phyloP scores from a whole-genome alignment of 75 land plant genomes.

The Picea glauca region DNA sequence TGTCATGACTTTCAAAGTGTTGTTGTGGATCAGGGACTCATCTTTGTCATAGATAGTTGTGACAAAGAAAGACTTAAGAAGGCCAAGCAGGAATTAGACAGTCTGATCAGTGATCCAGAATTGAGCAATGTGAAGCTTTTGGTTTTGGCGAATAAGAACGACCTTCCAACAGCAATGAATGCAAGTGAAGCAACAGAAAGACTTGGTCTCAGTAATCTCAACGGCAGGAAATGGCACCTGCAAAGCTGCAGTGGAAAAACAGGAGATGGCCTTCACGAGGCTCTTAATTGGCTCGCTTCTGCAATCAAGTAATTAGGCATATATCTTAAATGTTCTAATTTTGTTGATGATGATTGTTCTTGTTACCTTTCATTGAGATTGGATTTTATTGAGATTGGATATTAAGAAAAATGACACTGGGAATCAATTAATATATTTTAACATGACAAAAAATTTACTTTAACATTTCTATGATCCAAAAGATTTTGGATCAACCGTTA shows the following conservation, averaged over 20 bases:
- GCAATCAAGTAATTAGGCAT: constrained; percentile 12
- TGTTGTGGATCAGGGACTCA: constrained; percentile 23
- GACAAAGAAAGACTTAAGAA: constrained; percentile 30
- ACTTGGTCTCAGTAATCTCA: constrained; percentile 11
- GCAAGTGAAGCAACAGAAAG: constrained; percentile 16
- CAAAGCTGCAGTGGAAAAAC: constrained; percentile 21
- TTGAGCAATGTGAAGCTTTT: constrained; percentile 13
- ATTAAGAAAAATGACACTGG: too few species aligned
- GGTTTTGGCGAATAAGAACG: constrained; percentile 29
- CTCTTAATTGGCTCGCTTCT: constrained; percentile 35
- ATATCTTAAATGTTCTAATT: neutral
- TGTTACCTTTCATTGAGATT: neutral
- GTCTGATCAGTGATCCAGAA: constrained; percentile 20
- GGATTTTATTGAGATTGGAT: neutral
- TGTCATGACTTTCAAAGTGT: too few species aligned
- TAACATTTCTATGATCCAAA: neutral
- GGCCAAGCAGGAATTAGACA: constrained; percentile 30
- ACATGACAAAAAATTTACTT: neutral
- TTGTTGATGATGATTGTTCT: neutral
- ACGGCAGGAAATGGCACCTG: constrained; percentile 5
- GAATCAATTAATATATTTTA: neutral
- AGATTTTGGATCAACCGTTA: too few species aligned
- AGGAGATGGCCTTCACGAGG: constrained; percentile 39
- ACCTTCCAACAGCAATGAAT: constrained; percentile 18
- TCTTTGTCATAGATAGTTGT: constrained; percentile 29